phyloP scores from a whole-genome alignment of 179 eudicot genomes.

The Beta corolliflora region DNA sequence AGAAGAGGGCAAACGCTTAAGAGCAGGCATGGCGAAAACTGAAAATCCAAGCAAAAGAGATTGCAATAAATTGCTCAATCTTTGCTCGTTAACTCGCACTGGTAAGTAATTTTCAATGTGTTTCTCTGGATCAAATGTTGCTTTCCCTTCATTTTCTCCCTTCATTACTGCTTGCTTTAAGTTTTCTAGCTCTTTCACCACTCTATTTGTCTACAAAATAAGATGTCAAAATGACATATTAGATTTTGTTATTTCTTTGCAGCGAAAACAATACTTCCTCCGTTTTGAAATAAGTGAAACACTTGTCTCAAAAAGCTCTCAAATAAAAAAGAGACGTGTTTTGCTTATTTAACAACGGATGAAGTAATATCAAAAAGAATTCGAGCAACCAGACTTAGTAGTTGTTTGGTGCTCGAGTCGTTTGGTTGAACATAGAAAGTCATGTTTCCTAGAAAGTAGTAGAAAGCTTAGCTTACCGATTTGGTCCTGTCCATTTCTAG shows the following conservation, averaged over 20 bases:
- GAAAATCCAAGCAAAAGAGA: conserved; percentile 54
- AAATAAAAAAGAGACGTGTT: no score
- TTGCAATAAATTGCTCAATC: conserved; percentile 72
- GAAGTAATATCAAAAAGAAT: no score
- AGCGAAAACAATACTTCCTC: no score
- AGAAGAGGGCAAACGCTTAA: conserved; percentile 62
- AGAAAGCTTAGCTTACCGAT: conserved; percentile 32
- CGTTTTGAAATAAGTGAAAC: no score
- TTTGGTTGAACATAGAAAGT: no score
- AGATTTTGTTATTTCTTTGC: no score
- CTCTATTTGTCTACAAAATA: conserved; percentile 34
- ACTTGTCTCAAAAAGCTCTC: no score
- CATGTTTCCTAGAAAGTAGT: background rate
- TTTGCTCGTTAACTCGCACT: conserved; percentile 70
- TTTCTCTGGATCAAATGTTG: conserved; percentile 41
- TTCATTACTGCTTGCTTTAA: conserved; percentile 59
- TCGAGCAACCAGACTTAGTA: no score
- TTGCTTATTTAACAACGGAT: no score
- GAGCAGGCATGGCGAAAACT: conserved; percentile 59
- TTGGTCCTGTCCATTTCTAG: conserved; percentile 55
- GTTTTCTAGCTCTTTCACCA: conserved; percentile 47
- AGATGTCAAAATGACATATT: background rate
- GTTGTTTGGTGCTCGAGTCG: no score
- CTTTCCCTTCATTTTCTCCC: conserved; percentile 26
- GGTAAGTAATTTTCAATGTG: conserved; percentile 64